Base-by-base conservation (phyloP, 2,329 filamentous ascomycete species). In the Stemphylium vesicarium region DNA sequence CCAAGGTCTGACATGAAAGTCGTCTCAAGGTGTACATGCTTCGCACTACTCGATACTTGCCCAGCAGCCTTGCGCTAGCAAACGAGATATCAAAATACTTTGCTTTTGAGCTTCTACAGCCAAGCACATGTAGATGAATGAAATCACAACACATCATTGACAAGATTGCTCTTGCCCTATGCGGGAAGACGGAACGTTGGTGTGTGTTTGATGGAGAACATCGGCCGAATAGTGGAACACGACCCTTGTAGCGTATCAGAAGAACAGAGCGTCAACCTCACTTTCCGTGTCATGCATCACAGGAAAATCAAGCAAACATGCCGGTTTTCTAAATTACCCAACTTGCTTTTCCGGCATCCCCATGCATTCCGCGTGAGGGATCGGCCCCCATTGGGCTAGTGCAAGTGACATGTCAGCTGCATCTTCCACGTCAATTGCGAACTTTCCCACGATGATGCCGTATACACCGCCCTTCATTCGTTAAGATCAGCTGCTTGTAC, bases 341-440 rank as follows among this genome's bases (percentile, higher is more conserved):
- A n/a, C 29, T 55, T 55, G 47, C 52, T 55, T 55, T 55, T 55
- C 47, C 52, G 47, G 41, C 47, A 39, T 50, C 52, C 52, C 50
- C 43, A 53, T 53, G 32, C 36, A 22, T 24, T 20, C 41, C 47
- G 40, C 48, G 39, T 37, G 41, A 33, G 33, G 43, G 22, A 49
- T 26, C 48, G 36, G 40, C 52, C 42, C 39, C 33, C 31, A 24
- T 45, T 31, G 40, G 47, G 41, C 52, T 51, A 55, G 52, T 42
- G 47, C 18, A 45, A 24, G 41, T 54, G 46, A 39, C 51, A 40
- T 54, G 47, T 51, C 52, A 55, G 41, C 52, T 35, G 52, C 52
- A 29, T 35, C 45, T 44, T 50, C 35, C 47, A 51, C 47, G 13
- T 51, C 41, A 18, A 40, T 39, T 45, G 36, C 36, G 13, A 13